Base-by-base conservation (phyloP, 2,329 filamentous ascomycete genomes). In the Zymoseptoria pseudotritici region DNA sequence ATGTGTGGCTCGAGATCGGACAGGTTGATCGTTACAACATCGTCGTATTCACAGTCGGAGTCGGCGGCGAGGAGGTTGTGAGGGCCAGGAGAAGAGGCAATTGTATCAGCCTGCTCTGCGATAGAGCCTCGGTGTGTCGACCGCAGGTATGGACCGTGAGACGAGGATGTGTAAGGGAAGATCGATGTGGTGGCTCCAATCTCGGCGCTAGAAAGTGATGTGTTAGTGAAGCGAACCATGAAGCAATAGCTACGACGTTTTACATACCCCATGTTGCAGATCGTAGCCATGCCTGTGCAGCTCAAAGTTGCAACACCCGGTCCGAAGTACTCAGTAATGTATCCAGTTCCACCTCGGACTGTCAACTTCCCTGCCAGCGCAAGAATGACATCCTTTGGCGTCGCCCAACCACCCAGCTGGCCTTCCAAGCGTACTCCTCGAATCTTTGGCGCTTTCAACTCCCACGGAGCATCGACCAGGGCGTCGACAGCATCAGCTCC, bases 401-500 rank as follows among this genome's bases (percentile, higher is more conserved):
- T 87, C 0, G 91, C 88, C 94, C 94, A 99, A 71, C 90, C 91
- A 73, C 81, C 90, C 61, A 99, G 83, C 76, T 89, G 79, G 67
- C 94, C 94, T 61, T 87, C 87, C 50, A 97, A 82, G 71, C 87
- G 84, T 9, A 97, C 91, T 70, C 92, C 92, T 11, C 97, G 78
- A 55, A 99, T 82, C 75, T 90, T 91, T 17, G 94, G 94, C 4
- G 94, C 94, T 80, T 96, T 97, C 61, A 99, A 80, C 77, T 99
- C 94, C 94, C 94, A 99, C 0, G 94, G 94, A 8, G 92, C 91
- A 72, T 96, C 92, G 2, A 97, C 94, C 50, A 99, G 84, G 7
- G 93, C 94, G 77, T 99, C 94, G 2, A 99, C 94, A 22, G 94
- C 94, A 77, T 99, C 94, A 22, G 94, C 94, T 71, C 94, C 94